Conservation (phyloP, 106 monocot genomes). For the Dendrobium huoshanense region DNA sequence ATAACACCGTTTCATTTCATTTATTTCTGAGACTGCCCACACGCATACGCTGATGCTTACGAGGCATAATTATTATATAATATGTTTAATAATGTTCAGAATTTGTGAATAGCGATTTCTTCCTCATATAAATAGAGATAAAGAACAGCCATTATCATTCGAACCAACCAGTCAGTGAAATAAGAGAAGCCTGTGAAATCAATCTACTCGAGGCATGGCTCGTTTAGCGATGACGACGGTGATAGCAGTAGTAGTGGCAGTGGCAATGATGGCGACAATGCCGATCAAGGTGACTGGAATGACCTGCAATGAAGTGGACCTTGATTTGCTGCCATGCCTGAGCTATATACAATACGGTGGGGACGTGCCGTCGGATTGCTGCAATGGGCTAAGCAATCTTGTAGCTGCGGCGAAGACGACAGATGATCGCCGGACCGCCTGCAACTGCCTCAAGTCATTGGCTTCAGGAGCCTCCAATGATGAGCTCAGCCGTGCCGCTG, state of each 20-base stretch:
- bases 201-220: background rate
- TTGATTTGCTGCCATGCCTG: constrained; percentile 2
- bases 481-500: background rate
- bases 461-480: background rate
- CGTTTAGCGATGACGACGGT: background rate
- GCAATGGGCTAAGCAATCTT: background rate
- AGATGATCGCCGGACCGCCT: constrained; percentile 10
- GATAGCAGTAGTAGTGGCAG: background rate
- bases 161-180: too few species aligned
- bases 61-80: too few species aligned
- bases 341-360: background rate
- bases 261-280: background rate
- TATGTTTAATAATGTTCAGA: too few species aligned
- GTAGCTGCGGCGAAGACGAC: constrained; percentile 1
- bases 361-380: constrained; percentile 3
- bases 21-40: too few species aligned
- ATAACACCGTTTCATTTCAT: too few species aligned
- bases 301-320: background rate
- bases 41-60: too few species aligned
- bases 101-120: too few species aligned
- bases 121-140: too few species aligned
- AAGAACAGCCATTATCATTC: too few species aligned
- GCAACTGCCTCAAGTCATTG: constrained; percentile 17
- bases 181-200: too few species aligned
- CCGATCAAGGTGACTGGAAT: background rate